Base-by-base conservation (phyloP, 2,329 filamentous ascomycete genomes). In the Bisporella sp. region DNA sequence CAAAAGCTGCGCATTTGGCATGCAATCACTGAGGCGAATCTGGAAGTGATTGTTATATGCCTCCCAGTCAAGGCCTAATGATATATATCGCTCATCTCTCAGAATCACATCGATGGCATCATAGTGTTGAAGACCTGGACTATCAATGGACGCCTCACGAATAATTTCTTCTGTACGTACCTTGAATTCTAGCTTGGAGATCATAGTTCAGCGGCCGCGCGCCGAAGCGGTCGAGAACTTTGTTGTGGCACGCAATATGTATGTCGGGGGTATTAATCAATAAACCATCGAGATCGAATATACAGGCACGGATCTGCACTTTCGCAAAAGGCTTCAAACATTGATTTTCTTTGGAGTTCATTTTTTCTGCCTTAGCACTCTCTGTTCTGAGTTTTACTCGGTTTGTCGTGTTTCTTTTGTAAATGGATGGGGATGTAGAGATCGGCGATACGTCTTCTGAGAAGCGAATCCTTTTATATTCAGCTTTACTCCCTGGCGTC, bases 241-340 rank as follows among this genome's bases (percentile, higher is more conserved):
- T 75, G 71, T 97, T 96, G 57, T 90, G 86, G 70, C 87, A 87
- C 13, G 79, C 66, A 0, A 89, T 93, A 75, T 96, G 96, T 47
- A 82, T 53, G 64, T 99, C 93, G 73, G 97, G 93, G 31, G 88
- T 91, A 70, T 97, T 84, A 66, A 99, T 88, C 13, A 99, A 81
- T 39, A 97, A 84, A 54, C 93, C 93, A 70, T 99, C 93, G 91
- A 97, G 96, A 74, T 97, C 93, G 69, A 99, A 97, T 59, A 99
- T 84, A 69, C 90, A 96, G 59, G 92, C 93, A 60, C 89, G 81
- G 53, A 97, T 43, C 4, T 21, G 21, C 21, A 21, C 21, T 21
- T 21, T 21, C 21, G 2, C 21, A 21, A 21, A 21, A 21, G 21
- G 21, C 2, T 21, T 21, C 21, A 21, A 2, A 21, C 21, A 21